Conservation (phyloP, 129 eudicot species). For the Centaurea solstitialis region DNA sequence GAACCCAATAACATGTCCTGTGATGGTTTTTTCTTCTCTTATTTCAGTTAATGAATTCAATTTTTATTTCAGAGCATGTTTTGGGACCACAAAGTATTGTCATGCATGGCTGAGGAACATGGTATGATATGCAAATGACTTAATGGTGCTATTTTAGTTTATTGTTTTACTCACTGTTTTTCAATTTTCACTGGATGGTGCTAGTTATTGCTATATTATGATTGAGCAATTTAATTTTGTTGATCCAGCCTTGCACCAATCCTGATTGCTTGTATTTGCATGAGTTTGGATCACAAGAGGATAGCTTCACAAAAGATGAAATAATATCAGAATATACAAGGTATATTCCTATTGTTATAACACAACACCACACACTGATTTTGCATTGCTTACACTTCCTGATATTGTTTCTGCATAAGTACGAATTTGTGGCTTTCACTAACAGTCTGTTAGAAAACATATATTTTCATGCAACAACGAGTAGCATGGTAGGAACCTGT, state of each 20-base stretch:
- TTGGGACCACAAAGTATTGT: constrained; percentile 98
- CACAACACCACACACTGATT: not conserved
- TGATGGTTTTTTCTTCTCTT: not conserved
- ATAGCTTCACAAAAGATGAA: constrained; percentile 96
- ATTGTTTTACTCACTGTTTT: not conserved
- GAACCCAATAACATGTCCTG: constrained; percentile 19
- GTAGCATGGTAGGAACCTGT: not conserved
- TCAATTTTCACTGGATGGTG: not conserved
- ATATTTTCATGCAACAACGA: not conserved
- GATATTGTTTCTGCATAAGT: not conserved
- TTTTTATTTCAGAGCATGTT: constrained; percentile 83
- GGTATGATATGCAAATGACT: constrained; percentile 48
- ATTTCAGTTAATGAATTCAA: constrained; percentile 9
- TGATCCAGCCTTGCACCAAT: constrained; percentile 92
- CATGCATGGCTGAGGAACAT: constrained; percentile 96
- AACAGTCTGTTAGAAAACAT: not conserved
- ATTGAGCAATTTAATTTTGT: constrained; percentile 8
- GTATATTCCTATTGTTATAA: constrained; percentile 39
- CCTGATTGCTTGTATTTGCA: constrained; percentile 98
- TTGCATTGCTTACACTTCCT: not conserved
- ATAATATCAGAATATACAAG: constrained; percentile 90
- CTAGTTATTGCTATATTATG: not conserved
- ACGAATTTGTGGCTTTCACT: not conserved
- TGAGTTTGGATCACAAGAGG: constrained; percentile 97
- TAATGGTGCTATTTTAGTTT: not conserved